Evolutionary conservation across 2,329 filamentous ascomycete genomes (phyloP).

Genomic region (Penicillium olsonii): DNA sequence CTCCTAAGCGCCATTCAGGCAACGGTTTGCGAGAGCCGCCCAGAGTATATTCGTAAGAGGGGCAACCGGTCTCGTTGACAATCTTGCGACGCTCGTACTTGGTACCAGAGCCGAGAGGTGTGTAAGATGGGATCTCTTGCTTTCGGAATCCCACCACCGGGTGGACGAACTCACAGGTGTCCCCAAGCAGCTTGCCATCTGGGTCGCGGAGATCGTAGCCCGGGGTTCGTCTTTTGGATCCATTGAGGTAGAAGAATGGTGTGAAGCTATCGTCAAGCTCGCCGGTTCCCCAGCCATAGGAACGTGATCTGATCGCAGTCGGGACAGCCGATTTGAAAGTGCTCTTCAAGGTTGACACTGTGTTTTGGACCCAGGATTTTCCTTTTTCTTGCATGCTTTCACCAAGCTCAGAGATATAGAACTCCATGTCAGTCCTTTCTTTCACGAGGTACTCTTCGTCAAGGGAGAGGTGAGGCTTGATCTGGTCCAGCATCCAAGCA

Average conservation of each 20-base stretch:
- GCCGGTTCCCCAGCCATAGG: constrained; percentile 18
- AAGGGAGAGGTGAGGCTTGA: constrained; percentile 18
- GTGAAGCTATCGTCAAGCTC: constrained; percentile 16
- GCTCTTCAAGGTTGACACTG: background rate
- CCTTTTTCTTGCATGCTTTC: background rate
- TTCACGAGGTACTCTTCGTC: constrained; percentile 9
- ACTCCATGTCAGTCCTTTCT: constrained; percentile 11
- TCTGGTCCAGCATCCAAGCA: constrained; percentile 26
- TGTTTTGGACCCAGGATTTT: constrained; percentile 4
- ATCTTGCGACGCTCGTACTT: constrained; percentile 14
- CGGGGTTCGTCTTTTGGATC: constrained; percentile 15
- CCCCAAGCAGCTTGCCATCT: constrained; percentile 7
- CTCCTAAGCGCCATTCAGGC: constrained; percentile 21
- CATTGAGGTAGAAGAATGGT: constrained; percentile 18
- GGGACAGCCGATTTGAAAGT: background rate
- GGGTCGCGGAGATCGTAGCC: constrained; percentile 12
- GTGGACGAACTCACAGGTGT: constrained; percentile 21
- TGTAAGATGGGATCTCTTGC: constrained; percentile 14
- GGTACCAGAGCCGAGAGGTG: constrained; percentile 6
- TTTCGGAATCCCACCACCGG: constrained; percentile 21
- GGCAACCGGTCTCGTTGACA: constrained; percentile 6
- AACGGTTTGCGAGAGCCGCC: constrained; percentile 8
- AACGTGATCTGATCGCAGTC: background rate
- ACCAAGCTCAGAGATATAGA: constrained; percentile 1
- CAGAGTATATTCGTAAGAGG: constrained; percentile 14